Evolutionary conservation across 352 stramenopile genomes (phyloP), one percentile per base, ranked within the genome.

Genomic region (Phytophthora crassamura): DNA sequence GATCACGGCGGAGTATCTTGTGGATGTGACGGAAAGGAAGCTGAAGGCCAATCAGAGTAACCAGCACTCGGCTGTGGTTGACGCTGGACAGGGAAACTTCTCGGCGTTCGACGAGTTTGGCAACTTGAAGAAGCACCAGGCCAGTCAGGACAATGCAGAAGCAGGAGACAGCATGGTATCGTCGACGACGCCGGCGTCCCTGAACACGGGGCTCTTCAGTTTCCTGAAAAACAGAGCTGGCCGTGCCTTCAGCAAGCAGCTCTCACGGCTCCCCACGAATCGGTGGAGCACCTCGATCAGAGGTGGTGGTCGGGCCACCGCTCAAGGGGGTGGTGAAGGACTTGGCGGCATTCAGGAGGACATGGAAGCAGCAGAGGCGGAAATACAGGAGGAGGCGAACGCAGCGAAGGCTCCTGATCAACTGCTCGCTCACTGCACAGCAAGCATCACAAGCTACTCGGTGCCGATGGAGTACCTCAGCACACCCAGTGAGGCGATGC

Each of bases 81-180:
- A 88, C 41, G 80, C 76, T 48, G 78, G 82, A 5, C 78, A 90
- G 25, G 78, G 77, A 46, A 78, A 82, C 20, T 88, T 82, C 58
- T 91, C 84, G 5, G 72, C 73, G 16, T 93, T 93, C 39, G 84
- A 93, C 58, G 84, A 93, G 68, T 93, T 91, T 61, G 84, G 84
- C 9, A 93, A 93, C 55, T 72, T 93, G 35, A 92, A 89, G 62
- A 80, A 82, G 45, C 67, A 88, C 18, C 22, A 69, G 28, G 46
- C 69, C 45, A 45, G 50, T 8, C 59, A 67, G 14, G 39, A 54
- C 7, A 20, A 39, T 16, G 30, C 22, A 7, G 52, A 54, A 7
- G 46, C 28, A 32, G 54, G 41, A 28, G 56, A 56, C 7, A 61
- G 43, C 32, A 35, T 50, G 10, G 30, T 41, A 11, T 49, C 51